These are phyloP conservation scores for Phytophthora cactorum DNA, from an alignment of 352 stramenopile species.

Conservation along the genomic window DNA sequence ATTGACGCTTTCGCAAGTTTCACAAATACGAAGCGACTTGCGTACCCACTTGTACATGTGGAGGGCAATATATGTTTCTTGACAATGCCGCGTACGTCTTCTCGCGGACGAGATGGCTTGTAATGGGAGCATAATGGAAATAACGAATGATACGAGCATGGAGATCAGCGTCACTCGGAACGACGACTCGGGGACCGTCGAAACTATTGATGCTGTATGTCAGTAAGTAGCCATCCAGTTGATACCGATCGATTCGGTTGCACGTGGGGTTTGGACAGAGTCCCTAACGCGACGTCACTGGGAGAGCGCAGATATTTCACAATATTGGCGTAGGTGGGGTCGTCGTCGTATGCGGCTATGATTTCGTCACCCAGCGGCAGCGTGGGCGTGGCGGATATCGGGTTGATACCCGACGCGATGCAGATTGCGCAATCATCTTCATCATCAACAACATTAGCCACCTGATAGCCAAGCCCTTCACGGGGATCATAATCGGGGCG, in stretches of 20 bases:
- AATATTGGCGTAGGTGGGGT: background rate
- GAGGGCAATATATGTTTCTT: background rate
- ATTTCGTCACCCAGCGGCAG: background rate
- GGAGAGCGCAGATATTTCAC: background rate
- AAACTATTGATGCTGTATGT: background rate
- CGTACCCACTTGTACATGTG: slow-evolving; percentile 5
- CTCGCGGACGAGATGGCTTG: background rate
- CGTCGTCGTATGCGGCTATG: background rate
- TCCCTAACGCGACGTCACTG: background rate
- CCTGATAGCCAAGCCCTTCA: background rate
- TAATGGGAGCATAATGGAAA: background rate
- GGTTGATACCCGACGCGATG: background rate
- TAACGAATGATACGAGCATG: background rate
- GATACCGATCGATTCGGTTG: background rate
- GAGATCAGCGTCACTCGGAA: background rate
- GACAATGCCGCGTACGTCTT: slow-evolving; percentile 4
- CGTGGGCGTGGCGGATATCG: background rate
- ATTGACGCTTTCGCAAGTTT: background rate
- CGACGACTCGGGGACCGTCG: background rate
- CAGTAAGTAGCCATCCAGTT: background rate
- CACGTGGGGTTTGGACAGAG: background rate
- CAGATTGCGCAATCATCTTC: background rate
- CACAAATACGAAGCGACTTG: background rate
- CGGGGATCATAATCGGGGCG: background rate
- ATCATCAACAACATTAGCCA: background rate